Evolutionary conservation across 257 asterid species (phyloP).

Genomic region (Solanum etuberosum): DNA sequence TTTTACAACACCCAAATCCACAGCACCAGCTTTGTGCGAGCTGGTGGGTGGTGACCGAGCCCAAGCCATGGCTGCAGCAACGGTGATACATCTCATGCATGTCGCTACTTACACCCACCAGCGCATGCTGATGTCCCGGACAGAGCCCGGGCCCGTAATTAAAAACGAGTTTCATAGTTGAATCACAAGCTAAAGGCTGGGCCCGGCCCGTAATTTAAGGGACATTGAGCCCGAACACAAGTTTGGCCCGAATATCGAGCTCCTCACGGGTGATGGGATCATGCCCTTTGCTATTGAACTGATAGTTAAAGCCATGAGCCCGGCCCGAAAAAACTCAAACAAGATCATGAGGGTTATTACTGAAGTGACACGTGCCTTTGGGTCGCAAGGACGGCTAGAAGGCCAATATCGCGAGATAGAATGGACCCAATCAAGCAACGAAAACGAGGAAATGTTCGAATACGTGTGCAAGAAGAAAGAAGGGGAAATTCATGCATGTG

Average conservation of each 20-base stretch:
- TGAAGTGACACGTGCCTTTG: constrained; percentile 38
- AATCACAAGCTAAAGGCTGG: background rate
- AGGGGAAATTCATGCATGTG: constrained; percentile 54
- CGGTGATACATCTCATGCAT: constrained; percentile 58
- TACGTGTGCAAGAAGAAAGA: constrained; percentile 36
- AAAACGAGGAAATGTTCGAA: constrained; percentile 5
- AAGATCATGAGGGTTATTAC: constrained; percentile 34
- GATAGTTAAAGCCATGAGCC: constrained; percentile 31
- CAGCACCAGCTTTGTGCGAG: constrained; percentile 62
- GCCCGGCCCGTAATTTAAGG: background rate
- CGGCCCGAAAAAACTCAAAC: constrained; percentile 5
- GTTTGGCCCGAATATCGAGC: constrained; percentile 51
- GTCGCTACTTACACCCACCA: constrained; percentile 46
- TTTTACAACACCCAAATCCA: constrained; percentile 45
- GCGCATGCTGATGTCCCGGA: constrained; percentile 27
- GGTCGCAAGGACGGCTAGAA: constrained; percentile 42
- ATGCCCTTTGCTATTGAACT: constrained; percentile 49
- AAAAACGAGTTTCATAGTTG: background rate
- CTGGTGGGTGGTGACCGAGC: constrained; percentile 42
- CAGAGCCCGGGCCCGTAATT: background rate
- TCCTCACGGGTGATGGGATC: constrained; percentile 46
- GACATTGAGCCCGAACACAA: constrained; percentile 6
- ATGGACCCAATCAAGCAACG: background rate
- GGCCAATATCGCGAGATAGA: constrained; percentile 26
- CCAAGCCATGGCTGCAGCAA: constrained; percentile 53